Conservation (phyloP, 2,329 filamentous ascomycete genomes). For the Paecilomyces niveus region DNA sequence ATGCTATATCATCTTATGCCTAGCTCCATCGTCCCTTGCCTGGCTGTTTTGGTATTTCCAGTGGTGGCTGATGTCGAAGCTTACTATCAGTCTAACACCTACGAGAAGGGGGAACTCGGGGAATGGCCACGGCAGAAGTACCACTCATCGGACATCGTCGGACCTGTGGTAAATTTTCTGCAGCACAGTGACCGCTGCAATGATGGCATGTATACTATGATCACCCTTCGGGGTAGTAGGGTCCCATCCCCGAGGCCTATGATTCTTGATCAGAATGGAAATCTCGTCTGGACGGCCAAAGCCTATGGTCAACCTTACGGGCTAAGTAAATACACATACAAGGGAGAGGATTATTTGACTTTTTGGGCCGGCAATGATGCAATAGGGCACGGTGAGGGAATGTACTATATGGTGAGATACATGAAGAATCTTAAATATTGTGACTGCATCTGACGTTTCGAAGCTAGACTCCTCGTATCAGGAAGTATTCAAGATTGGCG, state of each 20-base stretch:
- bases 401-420: constrained; percentile 38
- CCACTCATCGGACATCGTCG: constrained; percentile 14
- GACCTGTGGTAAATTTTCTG: constrained; percentile 19
- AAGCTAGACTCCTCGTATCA: constrained; percentile 25
- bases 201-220: constrained; percentile 30
- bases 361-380: constrained; percentile 45
- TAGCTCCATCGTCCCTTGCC: not conserved
- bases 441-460: constrained; percentile 17
- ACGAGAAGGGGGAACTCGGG: constrained; percentile 14
- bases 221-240: constrained; percentile 31
- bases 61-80: not conserved
- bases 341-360: constrained; percentile 39
- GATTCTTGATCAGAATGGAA: constrained; percentile 38
- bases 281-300: constrained; percentile 38
- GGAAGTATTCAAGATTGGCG: constrained; percentile 30
- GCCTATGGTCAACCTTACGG: constrained; percentile 37
- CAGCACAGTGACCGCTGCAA: constrained; percentile 26
- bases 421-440: constrained; percentile 4
- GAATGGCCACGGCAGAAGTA: constrained; percentile 20
- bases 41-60: not conserved
- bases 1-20: not conserved
- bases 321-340: constrained; percentile 39
- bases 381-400: constrained; percentile 40
- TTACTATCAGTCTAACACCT: constrained; percentile 1
- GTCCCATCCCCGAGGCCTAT: constrained; percentile 33